phyloP scores from a whole-genome alignment of 1,284 basidiomycete species.

The Wallemia mellicola region DNA sequence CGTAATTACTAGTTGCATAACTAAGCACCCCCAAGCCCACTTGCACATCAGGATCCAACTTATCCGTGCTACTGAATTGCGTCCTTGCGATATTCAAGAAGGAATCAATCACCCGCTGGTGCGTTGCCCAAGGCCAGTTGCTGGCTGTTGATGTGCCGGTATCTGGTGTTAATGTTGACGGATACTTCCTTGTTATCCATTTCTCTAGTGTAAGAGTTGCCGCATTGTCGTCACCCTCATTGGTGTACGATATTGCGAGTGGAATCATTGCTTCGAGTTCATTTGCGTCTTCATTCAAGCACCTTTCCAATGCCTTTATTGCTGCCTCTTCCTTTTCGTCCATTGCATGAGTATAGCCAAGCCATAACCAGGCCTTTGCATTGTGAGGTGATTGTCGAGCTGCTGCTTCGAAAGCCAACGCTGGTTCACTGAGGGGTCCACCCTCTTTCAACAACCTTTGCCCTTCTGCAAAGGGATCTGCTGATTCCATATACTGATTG shows the following conservation, averaged over 20 bases:
- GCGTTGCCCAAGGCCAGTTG: conserved; percentile 48
- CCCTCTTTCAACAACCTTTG: conserved; percentile 27
- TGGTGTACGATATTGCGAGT: conserved; percentile 85
- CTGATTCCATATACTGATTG: conserved; percentile 33
- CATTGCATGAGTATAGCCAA: conserved; percentile 84
- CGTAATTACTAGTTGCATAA: conserved; percentile 47
- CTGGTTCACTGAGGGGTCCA: conserved; percentile 13
- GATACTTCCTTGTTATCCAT: conserved; percentile 55
- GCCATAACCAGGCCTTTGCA: conserved; percentile 70
- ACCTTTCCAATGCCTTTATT: conserved; percentile 25
- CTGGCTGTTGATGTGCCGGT: conserved; percentile 3
- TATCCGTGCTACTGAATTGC: conserved; percentile 32
- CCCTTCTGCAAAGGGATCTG: conserved; percentile 23
- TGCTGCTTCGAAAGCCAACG: conserved; percentile 25
- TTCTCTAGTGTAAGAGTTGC: conserved; percentile 64
- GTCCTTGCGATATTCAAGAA: conserved; percentile 59
- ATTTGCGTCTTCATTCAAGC: conserved; percentile 53
- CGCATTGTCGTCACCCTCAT: conserved; percentile 70
- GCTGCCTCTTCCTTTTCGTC: conserved; percentile 41
- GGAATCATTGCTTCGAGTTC: conserved; percentile 18
- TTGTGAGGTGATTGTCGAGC: conserved; percentile 44
- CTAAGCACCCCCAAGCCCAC: conserved; percentile 76
- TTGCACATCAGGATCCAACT: conserved; percentile 72
- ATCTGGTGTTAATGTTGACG: conserved; percentile 19
- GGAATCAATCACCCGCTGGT: conserved; percentile 46